Conservation (phyloP, 495 filamentous ascomycete genomes). For the Talaromyces borbonicus region DNA sequence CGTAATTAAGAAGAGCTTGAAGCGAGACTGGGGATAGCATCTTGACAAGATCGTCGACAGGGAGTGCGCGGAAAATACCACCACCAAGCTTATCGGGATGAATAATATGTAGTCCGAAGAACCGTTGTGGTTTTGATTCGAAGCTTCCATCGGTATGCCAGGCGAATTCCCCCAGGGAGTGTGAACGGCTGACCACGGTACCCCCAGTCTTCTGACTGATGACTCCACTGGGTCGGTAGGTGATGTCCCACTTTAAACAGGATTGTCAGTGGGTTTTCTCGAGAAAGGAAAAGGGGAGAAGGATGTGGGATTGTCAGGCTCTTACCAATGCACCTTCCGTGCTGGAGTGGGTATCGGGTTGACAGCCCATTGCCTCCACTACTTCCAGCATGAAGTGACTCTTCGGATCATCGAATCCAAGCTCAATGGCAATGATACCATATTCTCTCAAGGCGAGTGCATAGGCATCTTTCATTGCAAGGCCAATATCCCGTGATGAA, state of each 20-base stretch:
- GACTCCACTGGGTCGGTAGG: neutral
- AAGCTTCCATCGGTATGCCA: conserved; percentile 39
- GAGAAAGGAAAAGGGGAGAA: conserved; percentile 31
- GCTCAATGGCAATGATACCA: conserved; percentile 20
- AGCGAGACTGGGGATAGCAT: conserved; percentile 14
- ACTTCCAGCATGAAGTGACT: conserved; percentile 21
- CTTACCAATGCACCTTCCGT: conserved; percentile 6
- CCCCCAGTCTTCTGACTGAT: conserved; percentile 5
- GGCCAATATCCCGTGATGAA: neutral
- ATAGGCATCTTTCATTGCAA: neutral
- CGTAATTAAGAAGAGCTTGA: conserved; percentile 11
- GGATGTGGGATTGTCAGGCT: conserved; percentile 25
- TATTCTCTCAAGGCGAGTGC: neutral
- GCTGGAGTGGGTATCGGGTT: conserved; percentile 11
- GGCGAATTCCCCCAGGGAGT: conserved; percentile 14
- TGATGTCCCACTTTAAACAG: conserved; percentile 8
- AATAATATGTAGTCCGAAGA: conserved; percentile 31
- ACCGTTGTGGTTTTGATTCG: conserved; percentile 23
- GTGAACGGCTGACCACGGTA: conserved; percentile 29
- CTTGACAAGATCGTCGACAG: conserved; percentile 12
- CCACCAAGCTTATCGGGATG: conserved; percentile 26
- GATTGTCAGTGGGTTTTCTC: neutral
- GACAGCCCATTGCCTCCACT: conserved; percentile 16
- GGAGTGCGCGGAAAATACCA: conserved; percentile 25
- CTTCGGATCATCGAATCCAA: conserved; percentile 16